Percentiles rank a stretch among this genome's conserved stretches.
Evolutionary conservation across 140 eudicot species (phyloP).

Genomic region (Stevia rebaudiana): DNA sequence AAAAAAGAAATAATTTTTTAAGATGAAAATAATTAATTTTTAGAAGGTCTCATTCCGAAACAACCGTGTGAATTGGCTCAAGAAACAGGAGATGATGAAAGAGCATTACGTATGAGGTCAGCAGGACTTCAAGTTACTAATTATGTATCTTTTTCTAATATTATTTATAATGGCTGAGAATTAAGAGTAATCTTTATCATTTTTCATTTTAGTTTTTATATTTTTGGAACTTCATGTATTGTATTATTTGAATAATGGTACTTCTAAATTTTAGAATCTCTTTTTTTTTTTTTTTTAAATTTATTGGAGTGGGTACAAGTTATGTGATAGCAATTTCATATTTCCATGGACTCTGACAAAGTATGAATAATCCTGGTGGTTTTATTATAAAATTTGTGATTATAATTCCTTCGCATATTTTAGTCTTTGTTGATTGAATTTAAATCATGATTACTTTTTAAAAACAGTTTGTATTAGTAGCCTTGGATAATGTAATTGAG

Average conservation of each 20-base stretch:
- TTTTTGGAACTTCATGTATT: too few species aligned
- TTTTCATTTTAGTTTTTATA: too few species aligned
- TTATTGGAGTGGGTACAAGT: too few species aligned
- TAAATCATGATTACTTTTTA: background rate
- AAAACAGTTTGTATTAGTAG: constrained; percentile 62
- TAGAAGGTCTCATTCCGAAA: constrained; percentile 76
- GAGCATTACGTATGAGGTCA: constrained; percentile 50
- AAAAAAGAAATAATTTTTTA: background rate
- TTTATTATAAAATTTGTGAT: constrained; percentile 12
- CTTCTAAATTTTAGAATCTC: too few species aligned
- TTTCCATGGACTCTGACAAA: too few species aligned
- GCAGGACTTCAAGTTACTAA: constrained; percentile 76
- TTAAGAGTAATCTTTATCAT: too few species aligned
- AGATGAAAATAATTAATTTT: background rate
- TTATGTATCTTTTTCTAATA: too few species aligned
- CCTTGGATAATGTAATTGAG: constrained; percentile 62
- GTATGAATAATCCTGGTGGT: too few species aligned
- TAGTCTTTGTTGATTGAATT: constrained; percentile 14
- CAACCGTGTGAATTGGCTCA: constrained; percentile 73
- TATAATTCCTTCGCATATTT: constrained; percentile 11
- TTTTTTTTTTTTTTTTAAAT: too few species aligned
- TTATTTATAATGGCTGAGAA: too few species aligned
- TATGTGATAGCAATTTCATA: too few species aligned
- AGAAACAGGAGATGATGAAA: constrained; percentile 76
- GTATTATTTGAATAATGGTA: too few species aligned